Conservation (phyloP, 345 rosid genomes). For the Geranium brycei region DNA sequence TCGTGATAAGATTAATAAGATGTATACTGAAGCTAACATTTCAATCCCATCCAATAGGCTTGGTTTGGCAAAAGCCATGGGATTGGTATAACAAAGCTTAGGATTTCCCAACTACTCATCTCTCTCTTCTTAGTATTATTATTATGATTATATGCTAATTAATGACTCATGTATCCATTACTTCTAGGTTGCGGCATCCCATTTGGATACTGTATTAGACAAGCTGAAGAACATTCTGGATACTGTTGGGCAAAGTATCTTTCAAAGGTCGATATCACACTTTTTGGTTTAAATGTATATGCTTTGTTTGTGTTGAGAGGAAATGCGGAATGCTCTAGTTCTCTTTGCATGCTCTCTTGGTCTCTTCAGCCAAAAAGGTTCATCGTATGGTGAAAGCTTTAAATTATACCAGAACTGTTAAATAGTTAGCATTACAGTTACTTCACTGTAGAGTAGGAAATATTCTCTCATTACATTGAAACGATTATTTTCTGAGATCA, state of each 20-base stretch:
- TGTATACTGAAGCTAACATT: slow-evolving; percentile 75
- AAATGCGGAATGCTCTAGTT: neutral
- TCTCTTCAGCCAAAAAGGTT: neutral
- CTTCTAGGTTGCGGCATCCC: slow-evolving; percentile 91
- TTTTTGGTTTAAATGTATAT: neutral
- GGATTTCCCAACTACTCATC: slow-evolving; percentile 9
- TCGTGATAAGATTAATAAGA: slow-evolving; percentile 72
- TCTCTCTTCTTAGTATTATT: slow-evolving; percentile 1
- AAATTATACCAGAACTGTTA: too few species aligned
- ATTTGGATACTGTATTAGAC: slow-evolving; percentile 83
- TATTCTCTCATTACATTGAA: too few species aligned
- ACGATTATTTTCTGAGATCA: too few species aligned
- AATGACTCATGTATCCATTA: slow-evolving; percentile 11
- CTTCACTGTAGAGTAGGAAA: too few species aligned
- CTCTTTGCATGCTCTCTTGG: neutral
- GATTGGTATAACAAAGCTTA: slow-evolving; percentile 49
- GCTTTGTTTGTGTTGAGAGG: neutral
- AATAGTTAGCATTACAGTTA: too few species aligned
- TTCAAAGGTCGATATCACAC: slow-evolving; percentile 49
- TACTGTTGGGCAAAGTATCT: slow-evolving; percentile 62
- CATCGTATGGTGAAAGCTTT: too few species aligned
- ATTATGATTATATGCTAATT: neutral
- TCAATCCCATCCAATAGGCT: slow-evolving; percentile 77
- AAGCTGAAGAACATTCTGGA: slow-evolving; percentile 82
- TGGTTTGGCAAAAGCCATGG: slow-evolving; percentile 97